Base-by-base conservation (phyloP, 305 asterid genomes). In the Fraxinus paxiana region DNA sequence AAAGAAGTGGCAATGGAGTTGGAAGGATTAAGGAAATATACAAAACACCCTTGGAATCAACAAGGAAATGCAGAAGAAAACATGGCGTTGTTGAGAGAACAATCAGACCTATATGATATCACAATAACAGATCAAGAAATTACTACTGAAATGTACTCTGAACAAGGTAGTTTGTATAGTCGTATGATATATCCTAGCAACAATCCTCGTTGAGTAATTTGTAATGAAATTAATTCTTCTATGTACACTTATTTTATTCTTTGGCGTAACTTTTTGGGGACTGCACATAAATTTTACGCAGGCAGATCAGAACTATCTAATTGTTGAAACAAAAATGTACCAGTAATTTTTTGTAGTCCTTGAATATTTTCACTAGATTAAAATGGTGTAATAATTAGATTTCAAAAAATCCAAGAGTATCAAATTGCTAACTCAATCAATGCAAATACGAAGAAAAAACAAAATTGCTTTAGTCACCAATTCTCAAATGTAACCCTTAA, bases 1-100 rank as follows among this genome's bases (percentile, higher is more conserved):
- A 87, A 79, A 67, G 87, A 87, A 77, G 86, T 84, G 75, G 63
- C 85, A 0, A 80, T 80, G 81, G 87, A 84, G 48, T 48, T 87
- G 7, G 90, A 87, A 76, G 20, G 83, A 4, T 78, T 82, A 77
- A 77, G 89, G 75, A 85, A 78, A 82, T 31, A 84, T n/a, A 75
- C 78, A 6, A 80, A 69, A 37, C 84, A 85, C n/a, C 82, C 85
- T 15, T 73, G 82, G 82, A 28, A 51, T 30, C 83, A 63, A n/a
- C 76, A 18, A 78, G 76, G 54, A 30, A 34, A 18, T 73, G 22
- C 35, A 34, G 81, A 81, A 51, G 82, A 30, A 61, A 54, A 3
- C 13, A 77, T 77, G 9, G 86, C 77, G 75, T 61, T 82, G 26
- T 77, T 72, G 63, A 73, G 71, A 10, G 80, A 80, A 28, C 75